Evolutionary conservation across 768 basidiomycete genomes (phyloP), one percentile per base, ranked within the genome.

Genomic region (Porphyrellus cyaneotinctus): DNA sequence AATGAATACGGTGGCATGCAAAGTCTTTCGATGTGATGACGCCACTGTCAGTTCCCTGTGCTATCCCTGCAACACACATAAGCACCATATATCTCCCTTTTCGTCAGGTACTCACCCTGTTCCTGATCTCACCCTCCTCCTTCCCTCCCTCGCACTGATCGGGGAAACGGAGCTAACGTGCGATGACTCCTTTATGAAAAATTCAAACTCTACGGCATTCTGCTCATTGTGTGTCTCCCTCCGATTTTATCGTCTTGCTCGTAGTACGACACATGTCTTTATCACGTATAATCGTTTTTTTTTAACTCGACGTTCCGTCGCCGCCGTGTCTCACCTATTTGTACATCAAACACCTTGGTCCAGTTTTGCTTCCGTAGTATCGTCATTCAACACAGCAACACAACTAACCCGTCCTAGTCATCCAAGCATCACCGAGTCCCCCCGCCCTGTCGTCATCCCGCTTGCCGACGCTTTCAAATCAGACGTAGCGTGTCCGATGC

Each of bases 161-260:
- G 56, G 63, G 43, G 48, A 20, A 33, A 65, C 62, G 62, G 63
- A 63, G 56, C 37, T 62, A 64, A 58, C 51, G 5, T 41, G 36
- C 51, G 45, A 31, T 30, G 43, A 43, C 26, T 12, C 26, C 39
- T 43, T 42, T 50, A 59, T 58, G 51, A 58, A 53, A 37, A 54
- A 8, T 24, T 10, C 9, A 24, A 18, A 30, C 38, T 13, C 44
- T 43, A 56, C 52, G 52, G 46, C 52, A 47, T 31, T 17, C 1
- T 36, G 15, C 18, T 41, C 51, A 33, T 49, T 48, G 31, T 12
- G 17, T 43, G 53, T 45, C 51, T 30, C 38, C 44, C 12, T 13
- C 31, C 31, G 12, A 30, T 41, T 18, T 7, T 4, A 15, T 17
- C 20, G 37, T 20, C 13, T 38, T 23, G 11, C 37, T 18, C 12